Base-by-base conservation (phyloP, 768 basidiomycete genomes). In the Leucosporidium scottii region DNA sequence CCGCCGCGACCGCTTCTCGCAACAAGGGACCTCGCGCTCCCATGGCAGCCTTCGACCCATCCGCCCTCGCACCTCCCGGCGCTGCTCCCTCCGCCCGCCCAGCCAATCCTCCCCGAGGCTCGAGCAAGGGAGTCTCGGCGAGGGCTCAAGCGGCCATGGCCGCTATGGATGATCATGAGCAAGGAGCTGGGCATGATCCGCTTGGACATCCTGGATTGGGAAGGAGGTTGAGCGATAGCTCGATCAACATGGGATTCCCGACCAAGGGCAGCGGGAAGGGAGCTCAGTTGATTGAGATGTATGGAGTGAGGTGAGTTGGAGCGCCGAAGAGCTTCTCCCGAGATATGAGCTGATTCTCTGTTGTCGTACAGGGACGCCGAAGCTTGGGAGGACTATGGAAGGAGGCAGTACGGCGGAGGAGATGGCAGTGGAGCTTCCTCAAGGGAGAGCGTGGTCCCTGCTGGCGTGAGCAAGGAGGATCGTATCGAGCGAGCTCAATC, bases 331-430 rank as follows among this genome's bases (percentile, higher is more conserved):
- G 21, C n/a, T n/a, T n/a, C n/a, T n/a, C n/a, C n/a, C n/a, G 9
- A 34, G 20, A 3, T 23, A n/a, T n/a, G n/a, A n/a, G n/a, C 39
- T 27, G 27, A 59, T 6, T 3, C 27, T n/a, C 15, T n/a, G 2
- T 1, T n/a, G 17, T 6, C 31, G 6, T 5, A 34, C 56, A 69
- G 68, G 5, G 72, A 73, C 2, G 61, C 51, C 30, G 72, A 73
- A 21, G 72, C 72, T 51, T 73, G 63, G 63, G 66, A 73, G 61
- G 72, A 73, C 28, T 73, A 60, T 55, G 72, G 72, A 1, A 53
- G 58, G 60, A 66, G 66, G 49, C 27, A 59, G 58, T 69, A 62
- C 61, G 62, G 63, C 12, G 58, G 47, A 7, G 60, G 49, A 10
- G 54, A 36, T 25, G 59, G 53, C 9, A 64, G 62, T 55, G 61